Conservation (phyloP, 2,329 filamentous ascomycete species). For the Colletotrichum scovillei region DNA sequence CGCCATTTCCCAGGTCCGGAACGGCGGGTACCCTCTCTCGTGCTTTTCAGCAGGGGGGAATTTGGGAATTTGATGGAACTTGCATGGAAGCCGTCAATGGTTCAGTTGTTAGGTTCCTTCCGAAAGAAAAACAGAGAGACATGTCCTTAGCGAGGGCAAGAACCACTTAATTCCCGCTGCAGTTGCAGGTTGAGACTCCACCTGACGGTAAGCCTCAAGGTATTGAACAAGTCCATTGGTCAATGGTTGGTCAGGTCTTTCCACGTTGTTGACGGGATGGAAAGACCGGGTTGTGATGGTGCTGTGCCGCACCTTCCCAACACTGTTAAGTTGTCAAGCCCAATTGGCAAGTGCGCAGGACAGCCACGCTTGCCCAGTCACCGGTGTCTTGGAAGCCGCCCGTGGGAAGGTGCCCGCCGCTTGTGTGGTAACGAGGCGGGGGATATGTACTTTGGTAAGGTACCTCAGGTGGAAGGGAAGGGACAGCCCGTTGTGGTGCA, state of each 20-base stretch:
- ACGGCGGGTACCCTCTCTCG: not conserved
- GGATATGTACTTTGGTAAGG: too few species aligned
- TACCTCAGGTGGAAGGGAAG: not conserved
- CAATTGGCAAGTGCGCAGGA: not conserved
- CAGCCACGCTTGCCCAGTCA: not conserved
- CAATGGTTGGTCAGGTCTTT: not conserved
- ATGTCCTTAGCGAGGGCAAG: not conserved
- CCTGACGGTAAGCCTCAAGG: too few species aligned
- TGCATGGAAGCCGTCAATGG: not conserved
- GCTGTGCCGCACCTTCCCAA: not conserved
- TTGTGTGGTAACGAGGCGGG: not conserved
- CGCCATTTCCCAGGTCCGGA: slow-evolving; percentile 4
- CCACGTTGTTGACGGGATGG: not conserved
- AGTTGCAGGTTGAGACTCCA: not conserved
- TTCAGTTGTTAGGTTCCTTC: not conserved
- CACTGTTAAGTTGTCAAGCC: not conserved
- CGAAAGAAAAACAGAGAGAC: not conserved
- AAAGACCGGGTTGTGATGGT: not conserved
- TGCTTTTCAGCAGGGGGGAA: too few species aligned
- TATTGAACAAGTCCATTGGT: not conserved
- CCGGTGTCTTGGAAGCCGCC: not conserved
- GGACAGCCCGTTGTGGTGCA: not conserved
- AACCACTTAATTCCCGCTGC: not conserved
- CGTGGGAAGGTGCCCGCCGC: not conserved
- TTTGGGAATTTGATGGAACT: too few species aligned